A percentile compares a stretch with the other conserved stretches of the same genome.
These are phyloP conservation scores for Phytophthora megakarya DNA, from an alignment of 352 stramenopile species.

Conservation along the genomic window DNA sequence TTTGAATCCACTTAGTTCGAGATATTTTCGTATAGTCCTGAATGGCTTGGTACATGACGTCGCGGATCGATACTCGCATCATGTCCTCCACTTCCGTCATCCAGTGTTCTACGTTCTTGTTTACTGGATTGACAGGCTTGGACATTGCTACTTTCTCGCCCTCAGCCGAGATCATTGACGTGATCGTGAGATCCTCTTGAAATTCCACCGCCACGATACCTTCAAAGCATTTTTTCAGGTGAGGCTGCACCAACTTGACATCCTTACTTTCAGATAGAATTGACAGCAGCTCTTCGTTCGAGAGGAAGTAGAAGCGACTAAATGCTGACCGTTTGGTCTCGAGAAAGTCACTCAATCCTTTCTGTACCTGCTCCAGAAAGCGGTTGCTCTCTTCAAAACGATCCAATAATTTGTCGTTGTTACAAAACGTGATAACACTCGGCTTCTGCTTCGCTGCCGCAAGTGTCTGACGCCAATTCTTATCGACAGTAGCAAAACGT, in stretches of 20 bases:
- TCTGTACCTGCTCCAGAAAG: constrained; percentile 95
- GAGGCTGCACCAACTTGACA: constrained; percentile 93
- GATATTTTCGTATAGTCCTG: constrained; percentile 90
- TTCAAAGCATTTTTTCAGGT: constrained; percentile 97
- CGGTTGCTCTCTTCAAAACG: constrained; percentile 93
- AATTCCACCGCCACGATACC: constrained; percentile 94
- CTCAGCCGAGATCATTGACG: constrained; percentile 91
- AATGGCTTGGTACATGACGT: constrained; percentile 92
- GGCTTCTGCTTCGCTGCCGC: constrained; percentile 84
- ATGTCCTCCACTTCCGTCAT: constrained; percentile 94
- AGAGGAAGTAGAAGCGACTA: constrained; percentile 95
- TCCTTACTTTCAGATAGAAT: constrained; percentile 97
- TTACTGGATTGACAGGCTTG: constrained; percentile 88
- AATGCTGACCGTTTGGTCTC: constrained; percentile 95
- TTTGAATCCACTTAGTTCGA: constrained; percentile 96
- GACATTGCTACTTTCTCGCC: constrained; percentile 89
- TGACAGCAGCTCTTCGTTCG: constrained; percentile 94
- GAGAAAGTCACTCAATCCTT: constrained; percentile 94
- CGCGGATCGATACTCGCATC: constrained; percentile 92
- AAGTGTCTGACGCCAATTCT: constrained; percentile 94
- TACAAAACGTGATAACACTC: constrained; percentile 91
- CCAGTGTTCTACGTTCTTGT: constrained; percentile 96
- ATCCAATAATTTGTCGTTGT: constrained; percentile 92
- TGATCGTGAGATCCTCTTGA: constrained; percentile 91
- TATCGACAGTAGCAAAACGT: constrained; percentile 94